phyloP scores from a whole-genome alignment of 2,329 filamentous ascomycete genomes.

The Mycocentrospora acerina region DNA sequence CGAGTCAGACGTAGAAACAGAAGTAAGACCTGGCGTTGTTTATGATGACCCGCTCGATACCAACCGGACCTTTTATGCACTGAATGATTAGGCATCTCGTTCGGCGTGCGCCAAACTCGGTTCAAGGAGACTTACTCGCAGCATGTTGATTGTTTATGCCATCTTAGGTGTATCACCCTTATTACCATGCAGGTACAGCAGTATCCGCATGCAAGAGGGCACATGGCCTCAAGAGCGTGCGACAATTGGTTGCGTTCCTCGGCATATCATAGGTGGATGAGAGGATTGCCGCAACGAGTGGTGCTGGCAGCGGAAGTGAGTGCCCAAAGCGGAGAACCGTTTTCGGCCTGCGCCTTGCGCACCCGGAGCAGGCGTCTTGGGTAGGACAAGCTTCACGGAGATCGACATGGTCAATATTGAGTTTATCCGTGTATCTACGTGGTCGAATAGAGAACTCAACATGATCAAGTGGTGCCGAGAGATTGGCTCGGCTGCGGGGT shows the following conservation, averaged over 20 bases:
- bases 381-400: slow-evolving; percentile 2
- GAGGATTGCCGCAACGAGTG: background rate
- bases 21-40: too few species aligned
- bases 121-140: too few species aligned
- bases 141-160: background rate
- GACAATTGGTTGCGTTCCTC: slow-evolving; percentile 1
- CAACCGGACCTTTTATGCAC: too few species aligned
- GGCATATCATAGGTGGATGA: background rate
- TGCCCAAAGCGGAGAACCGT: too few species aligned
- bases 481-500: too few species aligned
- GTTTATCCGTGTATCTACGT: background rate
- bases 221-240: slow-evolving; percentile 1
- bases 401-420: slow-evolving; percentile 9
- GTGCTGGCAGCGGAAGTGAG: too few species aligned
- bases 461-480: too few species aligned
- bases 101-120: too few species aligned
- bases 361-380: slow-evolving; percentile 4
- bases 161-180: slow-evolving; percentile 4
- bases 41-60: too few species aligned
- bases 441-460: slow-evolving; percentile 1
- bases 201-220: background rate
- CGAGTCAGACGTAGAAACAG: too few species aligned
- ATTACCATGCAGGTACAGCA: slow-evolving; percentile 2
- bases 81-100: too few species aligned
- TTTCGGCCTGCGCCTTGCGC: too few species aligned